Base-by-base conservation (phyloP, 768 basidiomycete genomes). In the Podaxis pistillaris region DNA sequence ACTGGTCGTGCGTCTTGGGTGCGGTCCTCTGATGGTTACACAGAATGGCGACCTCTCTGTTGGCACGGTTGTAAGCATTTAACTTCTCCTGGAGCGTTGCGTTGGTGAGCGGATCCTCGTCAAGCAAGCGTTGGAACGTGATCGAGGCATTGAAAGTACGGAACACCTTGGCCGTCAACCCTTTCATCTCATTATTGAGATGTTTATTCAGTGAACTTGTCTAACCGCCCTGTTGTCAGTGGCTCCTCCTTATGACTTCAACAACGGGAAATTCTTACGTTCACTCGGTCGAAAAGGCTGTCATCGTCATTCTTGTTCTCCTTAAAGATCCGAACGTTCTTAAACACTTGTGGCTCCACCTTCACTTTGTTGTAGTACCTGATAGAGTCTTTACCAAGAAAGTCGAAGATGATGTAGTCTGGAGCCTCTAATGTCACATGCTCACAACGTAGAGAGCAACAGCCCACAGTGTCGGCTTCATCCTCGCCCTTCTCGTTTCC, bases 401-500 rank as follows among this genome's bases (percentile, higher is more conserved):
- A 99, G 76, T 98, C 97, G 75, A 99, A 96, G 62, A 91, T 80
- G 73, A 98, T 87, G 69, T 84, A 87, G 78, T 93, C 87, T 9
- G 95, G 94, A 7, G 88, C 86, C 68, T 91, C 87, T 57, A 98
- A 80, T 1, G 96, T 98, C 72, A 99, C 89, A 75, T 99, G 97
- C 74, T 98, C 94, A 74, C 90, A 96, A 33, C 96, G 92, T 54
- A 99, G 79, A 3, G 97, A 99, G 75, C 97, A 99, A 77, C 97
- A 98, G 72, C 97, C 97, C 60, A 98, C 95, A 0, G 97, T 99
- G 73, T 99, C 97, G 1, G 97, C 97, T 75, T 98, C 97, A 68
- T 99, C 97, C 70, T 98, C 97, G 49, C 96, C 97, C 76, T 99
- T 99, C 79, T 99, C 97, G 76, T 98, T 98, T 66, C 97, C 97